Base-by-base conservation (phyloP, 1,139 yeast species). In the Hansenula anomala region DNA sequence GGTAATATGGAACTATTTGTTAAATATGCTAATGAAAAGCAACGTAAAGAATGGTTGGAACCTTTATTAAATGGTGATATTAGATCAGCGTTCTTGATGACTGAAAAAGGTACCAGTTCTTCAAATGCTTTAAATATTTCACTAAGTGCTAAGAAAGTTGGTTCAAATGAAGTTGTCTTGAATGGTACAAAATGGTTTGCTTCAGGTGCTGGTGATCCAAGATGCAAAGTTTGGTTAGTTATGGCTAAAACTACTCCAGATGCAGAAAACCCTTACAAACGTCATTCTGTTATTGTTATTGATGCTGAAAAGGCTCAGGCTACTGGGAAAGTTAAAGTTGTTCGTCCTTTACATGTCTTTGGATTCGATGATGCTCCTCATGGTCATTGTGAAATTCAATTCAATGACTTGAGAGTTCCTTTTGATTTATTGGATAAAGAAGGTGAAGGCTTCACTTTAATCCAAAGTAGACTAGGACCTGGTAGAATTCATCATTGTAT, bases 111-210 rank as follows among this genome's bases (percentile, higher is more conserved):
- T 20, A 70, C 76, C 11, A 73, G 85, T 5, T 76, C 84, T 0
- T 78, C 87, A 6, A 81, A 81, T 54, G 86, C 87, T 3, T 69
- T 80, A 49, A 80, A 80, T 58, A 78, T 80, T 42, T 67, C 78
- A 10, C 63, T 75, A 27, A 61, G 69, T 26, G 81, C 83, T 33
- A 52, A 44, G 17, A 52, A 54, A 43, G 46, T 47, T 24, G 53
- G 55, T 20, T 74, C 75, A 7, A 77, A 77, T 4, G 69, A 75
- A 47, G 77, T 70, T 48, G 77, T 78, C 4, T 51, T 81, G 35
- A 77, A 76, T 46, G 89, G 89, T 11, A 69, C 78, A 46, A 81
- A 81, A 55, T 81, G 88, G 88, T 80, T 81, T 71, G 82, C 85
- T 3, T 76, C 85, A 0, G 87, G 87, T 23, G 87, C 86, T 28